Percentiles rank a stretch among this genome's conserved stretches.
Conservation (phyloP, 2,329 filamentous ascomycete species). For the Aspergillus ustus region DNA sequence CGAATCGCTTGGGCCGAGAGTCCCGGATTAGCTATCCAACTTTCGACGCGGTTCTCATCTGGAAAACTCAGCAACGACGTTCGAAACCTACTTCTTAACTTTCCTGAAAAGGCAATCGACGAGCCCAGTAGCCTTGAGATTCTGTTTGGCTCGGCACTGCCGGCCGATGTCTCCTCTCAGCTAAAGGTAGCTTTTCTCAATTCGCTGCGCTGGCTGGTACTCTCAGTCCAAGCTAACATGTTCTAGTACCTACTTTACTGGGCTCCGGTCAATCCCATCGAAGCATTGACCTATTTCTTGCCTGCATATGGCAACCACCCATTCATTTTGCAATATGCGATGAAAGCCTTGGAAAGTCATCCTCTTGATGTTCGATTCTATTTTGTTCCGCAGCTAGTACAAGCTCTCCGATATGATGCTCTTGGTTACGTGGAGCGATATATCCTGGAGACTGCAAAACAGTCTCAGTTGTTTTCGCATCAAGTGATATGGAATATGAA, state of each 20-base stretch:
- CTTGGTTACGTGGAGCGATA: constrained; percentile 95
- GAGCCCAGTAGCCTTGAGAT: constrained; percentile 84
- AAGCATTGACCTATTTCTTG: constrained; percentile 89
- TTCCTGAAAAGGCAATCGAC: constrained; percentile 78
- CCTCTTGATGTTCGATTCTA: constrained; percentile 98
- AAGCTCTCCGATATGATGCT: constrained; percentile 88
- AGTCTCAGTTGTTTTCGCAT: constrained; percentile 97
- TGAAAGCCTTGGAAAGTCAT: constrained; percentile 91
- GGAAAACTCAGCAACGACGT: constrained; percentile 74
- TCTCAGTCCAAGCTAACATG: constrained; percentile 13
- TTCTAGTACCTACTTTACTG: constrained; percentile 84
- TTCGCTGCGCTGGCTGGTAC: too few relatives aligned
- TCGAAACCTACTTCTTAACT: constrained; percentile 77
- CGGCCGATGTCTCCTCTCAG: constrained; percentile 79
- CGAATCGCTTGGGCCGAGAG: constrained; percentile 86
- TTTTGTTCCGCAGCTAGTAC: constrained; percentile 97
- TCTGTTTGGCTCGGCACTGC: constrained; percentile 76
- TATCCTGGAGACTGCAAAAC: constrained; percentile 94
- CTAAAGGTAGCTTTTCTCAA: constrained; percentile 66
- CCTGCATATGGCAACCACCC: constrained; percentile 90
- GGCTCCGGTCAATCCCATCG: constrained; percentile 89
- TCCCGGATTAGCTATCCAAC: constrained; percentile 83
- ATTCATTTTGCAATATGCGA: constrained; percentile 93
- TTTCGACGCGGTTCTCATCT: constrained; percentile 78
- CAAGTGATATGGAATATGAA: constrained; percentile 99